Evolutionary conservation across 345 rosid genomes (phyloP).

Genomic region (Euclidium syriacum): DNA sequence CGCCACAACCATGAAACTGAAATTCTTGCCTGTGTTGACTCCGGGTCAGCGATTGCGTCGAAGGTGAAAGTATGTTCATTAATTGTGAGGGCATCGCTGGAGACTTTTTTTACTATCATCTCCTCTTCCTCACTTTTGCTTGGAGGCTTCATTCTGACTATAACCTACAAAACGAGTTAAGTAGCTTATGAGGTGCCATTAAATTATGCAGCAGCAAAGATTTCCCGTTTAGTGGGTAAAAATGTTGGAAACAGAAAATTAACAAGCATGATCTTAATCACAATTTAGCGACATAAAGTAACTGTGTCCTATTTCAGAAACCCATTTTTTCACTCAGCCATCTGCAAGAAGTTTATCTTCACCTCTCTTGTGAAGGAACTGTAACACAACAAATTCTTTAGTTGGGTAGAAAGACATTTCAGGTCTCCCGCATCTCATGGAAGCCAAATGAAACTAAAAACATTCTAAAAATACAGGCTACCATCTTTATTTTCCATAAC

Average conservation of each 20-base stretch:
- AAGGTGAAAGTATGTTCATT: conserved; percentile 81
- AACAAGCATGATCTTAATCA: neutral
- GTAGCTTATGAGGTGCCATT: neutral
- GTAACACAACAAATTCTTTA: neutral
- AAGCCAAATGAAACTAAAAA: neutral
- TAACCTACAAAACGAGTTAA: conserved; percentile 43
- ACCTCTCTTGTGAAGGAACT: neutral
- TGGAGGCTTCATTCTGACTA: conserved; percentile 84
- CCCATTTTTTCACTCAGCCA: neutral
- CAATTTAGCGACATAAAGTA: neutral
- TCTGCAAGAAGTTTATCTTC: neutral
- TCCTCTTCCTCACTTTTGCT: conserved; percentile 77
- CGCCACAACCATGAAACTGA: neutral
- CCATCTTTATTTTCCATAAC: neutral
- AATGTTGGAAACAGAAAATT: neutral
- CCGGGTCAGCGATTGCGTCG: conserved; percentile 77
- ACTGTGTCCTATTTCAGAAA: neutral
- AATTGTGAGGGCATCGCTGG: conserved; percentile 55
- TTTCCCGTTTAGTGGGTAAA: neutral
- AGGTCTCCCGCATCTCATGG: neutral
- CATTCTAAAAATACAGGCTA: conserved; percentile 1
- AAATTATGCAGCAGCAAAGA: neutral
- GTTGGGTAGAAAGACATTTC: neutral
- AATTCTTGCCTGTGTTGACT: conserved; percentile 62
- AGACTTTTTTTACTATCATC: conserved; percentile 54